A percentile compares a stretch with the other conserved stretches of the same genome.
phyloP scores from a whole-genome alignment of 345 rosid genomes.

The Syzygium jambos region DNA sequence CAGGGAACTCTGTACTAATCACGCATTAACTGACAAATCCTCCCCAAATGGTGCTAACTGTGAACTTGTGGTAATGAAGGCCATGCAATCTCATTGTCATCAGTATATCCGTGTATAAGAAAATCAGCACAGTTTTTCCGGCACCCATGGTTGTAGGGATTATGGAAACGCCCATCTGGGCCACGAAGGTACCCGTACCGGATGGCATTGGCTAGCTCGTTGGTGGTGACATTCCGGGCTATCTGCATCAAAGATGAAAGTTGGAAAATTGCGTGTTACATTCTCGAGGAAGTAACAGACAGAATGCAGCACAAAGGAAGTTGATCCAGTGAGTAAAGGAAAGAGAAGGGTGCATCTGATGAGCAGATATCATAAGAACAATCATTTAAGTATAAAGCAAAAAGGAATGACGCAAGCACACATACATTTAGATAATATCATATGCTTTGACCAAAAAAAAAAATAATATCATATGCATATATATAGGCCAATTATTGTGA shows the following conservation, averaged over 20 bases:
- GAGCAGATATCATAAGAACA: not conserved
- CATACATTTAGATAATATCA: not conserved
- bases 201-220: conserved; percentile 59
- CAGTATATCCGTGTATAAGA: conserved; percentile 55
- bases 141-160: conserved; percentile 93
- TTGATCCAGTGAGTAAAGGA: not conserved
- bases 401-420: not conserved
- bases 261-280: not conserved
- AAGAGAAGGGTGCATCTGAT: not conserved
- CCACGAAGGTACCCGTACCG: conserved; percentile 76
- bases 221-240: conserved; percentile 83
- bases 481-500: not conserved
- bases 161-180: conserved; percentile 70
- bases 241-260: conserved; percentile 40
- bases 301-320: not conserved
- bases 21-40: not conserved
- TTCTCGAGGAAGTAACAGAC: not conserved
- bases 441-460: not conserved
- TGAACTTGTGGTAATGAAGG: conserved; percentile 50
- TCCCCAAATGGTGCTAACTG: not conserved
- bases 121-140: conserved; percentile 81
- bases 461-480: not conserved
- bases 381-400: not conserved
- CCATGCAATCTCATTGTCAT: conserved; percentile 68
- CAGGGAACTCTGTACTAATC: not conserved